Conservation (phyloP, 768 basidiomycete genomes). For the Clitopilus passeckerianus region DNA sequence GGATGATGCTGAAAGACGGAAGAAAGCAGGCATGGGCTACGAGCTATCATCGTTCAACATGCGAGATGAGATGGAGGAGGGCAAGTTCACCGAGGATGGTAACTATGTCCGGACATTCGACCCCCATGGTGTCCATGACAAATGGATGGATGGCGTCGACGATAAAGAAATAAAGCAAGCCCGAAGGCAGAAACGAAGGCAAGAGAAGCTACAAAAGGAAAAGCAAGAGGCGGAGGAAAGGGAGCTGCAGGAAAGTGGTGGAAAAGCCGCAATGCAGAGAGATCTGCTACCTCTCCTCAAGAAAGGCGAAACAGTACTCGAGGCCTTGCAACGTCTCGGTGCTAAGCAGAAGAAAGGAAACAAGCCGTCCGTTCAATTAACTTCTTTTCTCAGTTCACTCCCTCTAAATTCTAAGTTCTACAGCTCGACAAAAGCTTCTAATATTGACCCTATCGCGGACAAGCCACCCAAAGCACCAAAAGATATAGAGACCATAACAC, state of each 20-base stretch:
- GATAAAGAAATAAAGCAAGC: slow-evolving; percentile 86
- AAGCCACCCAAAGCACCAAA: slow-evolving; percentile 31
- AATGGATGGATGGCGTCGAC: slow-evolving; percentile 91
- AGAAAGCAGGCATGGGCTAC: slow-evolving; percentile 88
- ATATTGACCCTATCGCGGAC: slow-evolving; percentile 45
- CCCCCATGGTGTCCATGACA: slow-evolving; percentile 87
- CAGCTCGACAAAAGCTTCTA: slow-evolving; percentile 21
- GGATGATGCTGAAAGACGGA: slow-evolving; percentile 69
- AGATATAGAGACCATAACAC: slow-evolving; percentile 77
- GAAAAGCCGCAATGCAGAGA: slow-evolving; percentile 56
- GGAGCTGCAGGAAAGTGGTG: slow-evolving; percentile 66
- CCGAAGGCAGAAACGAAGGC: slow-evolving; percentile 65
- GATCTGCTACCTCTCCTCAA: slow-evolving; percentile 73
- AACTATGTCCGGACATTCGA: slow-evolving; percentile 83
- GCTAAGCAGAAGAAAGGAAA: slow-evolving; percentile 49
- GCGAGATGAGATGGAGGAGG: slow-evolving; percentile 98
- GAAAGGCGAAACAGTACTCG: slow-evolving; percentile 87
- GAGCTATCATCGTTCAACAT: slow-evolving; percentile 97
- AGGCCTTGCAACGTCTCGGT: slow-evolving; percentile 85
- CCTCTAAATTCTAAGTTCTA: slow-evolving; percentile 6
- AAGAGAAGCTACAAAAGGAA: slow-evolving; percentile 68
- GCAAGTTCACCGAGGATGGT: slow-evolving; percentile 94
- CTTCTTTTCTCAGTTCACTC: neutral
- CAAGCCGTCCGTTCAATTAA: slow-evolving; percentile 23
- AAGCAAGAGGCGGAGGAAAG: slow-evolving; percentile 68